These are phyloP conservation scores for Ministeria vibrans DNA, from an alignment of 78 protist species.

Conservation along the genomic window DNA sequence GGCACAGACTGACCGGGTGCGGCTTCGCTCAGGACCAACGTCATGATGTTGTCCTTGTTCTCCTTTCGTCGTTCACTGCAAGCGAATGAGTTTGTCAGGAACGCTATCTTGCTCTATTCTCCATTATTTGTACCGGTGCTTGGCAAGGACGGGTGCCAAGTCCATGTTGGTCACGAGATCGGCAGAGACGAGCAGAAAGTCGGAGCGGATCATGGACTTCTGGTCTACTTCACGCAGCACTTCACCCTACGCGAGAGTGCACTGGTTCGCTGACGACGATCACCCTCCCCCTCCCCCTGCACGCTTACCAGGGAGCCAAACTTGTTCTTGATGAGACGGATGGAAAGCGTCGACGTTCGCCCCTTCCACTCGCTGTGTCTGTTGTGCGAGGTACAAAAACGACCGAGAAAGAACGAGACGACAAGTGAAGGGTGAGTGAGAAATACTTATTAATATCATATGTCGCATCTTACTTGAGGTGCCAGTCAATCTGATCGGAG, in stretches of 20 bases:
- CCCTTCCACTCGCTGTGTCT: background rate
- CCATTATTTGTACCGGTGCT: conserved; percentile 69
- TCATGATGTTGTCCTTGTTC: conserved; percentile 64
- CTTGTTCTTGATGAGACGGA: background rate
- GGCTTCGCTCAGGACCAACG: conserved; percentile 44
- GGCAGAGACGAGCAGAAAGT: conserved; percentile 66
- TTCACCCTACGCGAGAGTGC: conserved; percentile 39
- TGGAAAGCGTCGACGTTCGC: background rate
- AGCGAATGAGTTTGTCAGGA: background rate
- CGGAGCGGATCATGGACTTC: conserved; percentile 36
- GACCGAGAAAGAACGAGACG: background rate
- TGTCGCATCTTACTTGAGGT: conserved; percentile 33
- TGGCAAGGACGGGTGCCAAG: conserved; percentile 36
- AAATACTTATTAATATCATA: too few species aligned
- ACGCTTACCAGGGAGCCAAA: background rate
- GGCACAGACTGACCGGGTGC: too few species aligned
- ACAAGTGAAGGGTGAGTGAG: background rate
- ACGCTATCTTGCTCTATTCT: too few species aligned
- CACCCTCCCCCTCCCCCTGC: background rate
- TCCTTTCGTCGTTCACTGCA: conserved; percentile 41
- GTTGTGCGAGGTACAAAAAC: background rate
- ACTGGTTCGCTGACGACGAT: background rate
- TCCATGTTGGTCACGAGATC: conserved; percentile 68
- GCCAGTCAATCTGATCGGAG: conserved; percentile 39
- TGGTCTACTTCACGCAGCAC: conserved; percentile 65